These are phyloP conservation scores for Austroboletus olivaceoglutinosus DNA, from an alignment of 1,284 basidiomycete species.

Conservation along the genomic window DNA sequence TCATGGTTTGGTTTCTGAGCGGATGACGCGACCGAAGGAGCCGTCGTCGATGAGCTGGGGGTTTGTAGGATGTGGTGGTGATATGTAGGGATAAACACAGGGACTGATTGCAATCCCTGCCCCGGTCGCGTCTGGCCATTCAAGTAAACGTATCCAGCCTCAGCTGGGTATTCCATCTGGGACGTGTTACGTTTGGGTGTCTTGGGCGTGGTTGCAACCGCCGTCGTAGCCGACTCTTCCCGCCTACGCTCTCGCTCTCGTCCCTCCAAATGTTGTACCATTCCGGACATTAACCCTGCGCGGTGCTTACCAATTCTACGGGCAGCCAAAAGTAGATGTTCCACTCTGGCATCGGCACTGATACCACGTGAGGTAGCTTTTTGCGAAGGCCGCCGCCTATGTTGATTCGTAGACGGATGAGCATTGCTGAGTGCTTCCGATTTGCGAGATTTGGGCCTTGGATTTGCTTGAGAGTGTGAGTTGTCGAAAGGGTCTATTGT, in stretches of 20 bases:
- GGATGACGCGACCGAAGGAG: conserved; percentile 26
- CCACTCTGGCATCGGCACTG: conserved; percentile 46
- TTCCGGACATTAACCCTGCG: conserved; percentile 39
- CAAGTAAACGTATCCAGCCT: conserved; percentile 30
- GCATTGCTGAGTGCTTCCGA: conserved; percentile 14
- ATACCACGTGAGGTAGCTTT: conserved; percentile 23
- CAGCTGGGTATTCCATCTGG: conserved; percentile 14
- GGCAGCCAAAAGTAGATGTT: conserved; percentile 50
- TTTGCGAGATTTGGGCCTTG: conserved; percentile 24
- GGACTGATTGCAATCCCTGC: conserved; percentile 26
- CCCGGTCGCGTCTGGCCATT: conserved; percentile 24
- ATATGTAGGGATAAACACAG: conserved; percentile 32
- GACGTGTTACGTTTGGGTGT: conserved; percentile 31
- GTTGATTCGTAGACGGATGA: conserved; percentile 7
- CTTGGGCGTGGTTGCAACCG: conserved; percentile 28
- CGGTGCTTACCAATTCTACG: conserved; percentile 46
- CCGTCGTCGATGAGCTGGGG: conserved; percentile 33
- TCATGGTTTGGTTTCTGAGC: conserved; percentile 19
- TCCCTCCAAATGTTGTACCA: conserved; percentile 29
- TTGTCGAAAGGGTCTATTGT: conserved; percentile 14
- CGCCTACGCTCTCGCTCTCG: conserved; percentile 23
- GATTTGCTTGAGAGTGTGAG: conserved; percentile 21
- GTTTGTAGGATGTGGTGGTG: conserved; percentile 29
- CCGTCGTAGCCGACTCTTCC: conserved; percentile 28
- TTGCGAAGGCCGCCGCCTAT: conserved; percentile 28